Base-by-base conservation (phyloP, 2,329 filamentous ascomycete genomes). In the Hysterium pulicare region DNA sequence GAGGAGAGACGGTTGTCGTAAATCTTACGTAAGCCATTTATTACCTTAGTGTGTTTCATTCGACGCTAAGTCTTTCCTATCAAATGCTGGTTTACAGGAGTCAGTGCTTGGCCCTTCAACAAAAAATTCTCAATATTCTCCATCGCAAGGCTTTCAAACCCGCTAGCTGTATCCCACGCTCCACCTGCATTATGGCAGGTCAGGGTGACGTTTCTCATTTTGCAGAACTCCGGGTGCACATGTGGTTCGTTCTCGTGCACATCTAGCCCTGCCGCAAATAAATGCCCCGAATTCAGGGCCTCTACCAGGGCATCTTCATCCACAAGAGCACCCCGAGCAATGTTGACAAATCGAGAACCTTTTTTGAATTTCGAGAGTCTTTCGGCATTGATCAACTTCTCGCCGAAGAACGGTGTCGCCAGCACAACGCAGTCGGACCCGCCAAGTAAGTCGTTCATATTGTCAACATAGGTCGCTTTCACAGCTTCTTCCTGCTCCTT, bases 151-250 rank as follows among this genome's bases (percentile, higher is more conserved):
- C 76, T 72, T 65, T 83, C 80, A 44, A 82, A 82, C 0, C 75
- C 77, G 11, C 71, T 59, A 40, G 76, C 74, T 47, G 79, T 81
- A 56, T 82, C 77, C 22, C 80, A 66, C 13, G 79, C 81, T 2
- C 77, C 79, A 0, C 78, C 79, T 0, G 77, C 79, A 53, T 81
- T 82, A 49, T 83, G 80, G 35, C 76, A 77, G 2, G 79, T 81
- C 42, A 68, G 42, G 2, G 64, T 64, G 5, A 59, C 56, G 39
- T 54, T 58, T 42, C 58, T 58, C 49, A 66, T 60, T 28, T 60
- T 57, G 9, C 37, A 49, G 19, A 66, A 50, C 37, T 47, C 48
- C 2, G 46, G 51, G 38, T 62, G 51, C 13, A 67, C 54, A 11
- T 55, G 51, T 2, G 65, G 66, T 50, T 69, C 66, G 30, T 59